Evolutionary conservation across 306 rosid genomes (phyloP).

Genomic region (Malus fusca): DNA sequence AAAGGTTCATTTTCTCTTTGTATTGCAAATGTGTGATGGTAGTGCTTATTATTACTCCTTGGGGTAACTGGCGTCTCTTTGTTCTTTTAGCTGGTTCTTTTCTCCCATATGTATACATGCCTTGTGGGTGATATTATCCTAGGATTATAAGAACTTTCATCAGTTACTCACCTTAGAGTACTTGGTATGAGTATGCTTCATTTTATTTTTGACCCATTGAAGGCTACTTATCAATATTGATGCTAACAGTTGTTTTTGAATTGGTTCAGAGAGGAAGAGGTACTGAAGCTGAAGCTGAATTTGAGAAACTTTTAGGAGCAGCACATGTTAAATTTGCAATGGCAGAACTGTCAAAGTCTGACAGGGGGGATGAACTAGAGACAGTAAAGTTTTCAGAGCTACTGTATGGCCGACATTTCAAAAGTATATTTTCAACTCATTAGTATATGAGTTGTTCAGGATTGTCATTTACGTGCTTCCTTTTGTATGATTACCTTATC

Average conservation of each 20-base stretch:
- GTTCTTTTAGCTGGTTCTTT: background rate
- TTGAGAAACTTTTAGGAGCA: slow-evolving; percentile 69
- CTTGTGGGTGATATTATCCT: background rate
- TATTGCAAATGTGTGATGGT: background rate
- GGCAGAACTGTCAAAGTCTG: slow-evolving; percentile 55
- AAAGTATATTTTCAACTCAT: slow-evolving; percentile 33
- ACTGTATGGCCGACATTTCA: slow-evolving; percentile 49
- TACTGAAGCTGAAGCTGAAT: slow-evolving; percentile 65
- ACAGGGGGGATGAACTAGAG: slow-evolving; percentile 58
- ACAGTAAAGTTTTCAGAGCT: slow-evolving; percentile 41
- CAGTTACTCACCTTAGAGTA: background rate
- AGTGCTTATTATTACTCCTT: background rate
- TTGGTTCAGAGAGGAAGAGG: slow-evolving; percentile 64
- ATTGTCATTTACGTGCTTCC: slow-evolving; percentile 4
- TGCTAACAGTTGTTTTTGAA: slow-evolving; percentile 19
- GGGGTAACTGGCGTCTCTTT: background rate
- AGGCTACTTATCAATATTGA: slow-evolving; percentile 1
- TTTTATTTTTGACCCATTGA: background rate
- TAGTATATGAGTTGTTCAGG: background rate
- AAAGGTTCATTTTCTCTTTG: background rate
- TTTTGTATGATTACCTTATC: slow-evolving; percentile 27
- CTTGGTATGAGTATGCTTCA: background rate
- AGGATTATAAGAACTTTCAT: background rate
- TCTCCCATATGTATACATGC: background rate
- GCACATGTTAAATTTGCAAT: slow-evolving; percentile 65